Evolutionary conservation across 116 monocot species (phyloP).

Genomic region (Posidonia oceanica): DNA sequence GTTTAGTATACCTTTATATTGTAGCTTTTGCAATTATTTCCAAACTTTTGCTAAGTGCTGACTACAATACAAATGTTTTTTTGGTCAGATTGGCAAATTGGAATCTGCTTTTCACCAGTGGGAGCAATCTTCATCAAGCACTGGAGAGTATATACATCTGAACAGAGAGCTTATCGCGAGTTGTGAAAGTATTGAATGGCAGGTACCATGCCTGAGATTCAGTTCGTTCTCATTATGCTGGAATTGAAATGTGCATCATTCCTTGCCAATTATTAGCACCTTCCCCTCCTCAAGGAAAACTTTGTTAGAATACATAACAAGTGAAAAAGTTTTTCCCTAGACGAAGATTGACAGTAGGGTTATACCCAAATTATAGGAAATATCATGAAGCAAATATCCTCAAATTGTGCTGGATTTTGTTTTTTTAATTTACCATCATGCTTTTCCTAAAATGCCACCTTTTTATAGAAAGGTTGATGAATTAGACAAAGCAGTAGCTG

Average conservation of each 20-base stretch:
- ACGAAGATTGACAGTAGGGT: too few species aligned
- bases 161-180: slow-evolving; percentile 68
- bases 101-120: slow-evolving; percentile 60
- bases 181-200: slow-evolving; percentile 96
- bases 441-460: background rate
- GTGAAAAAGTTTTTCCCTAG: too few species aligned
- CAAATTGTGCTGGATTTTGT: background rate
- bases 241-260: too few species aligned
- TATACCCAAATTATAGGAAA: too few species aligned
- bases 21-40: too few species aligned
- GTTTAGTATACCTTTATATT: too few species aligned
- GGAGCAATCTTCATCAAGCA: slow-evolving; percentile 36
- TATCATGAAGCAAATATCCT: background rate
- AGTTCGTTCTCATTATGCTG: background rate
- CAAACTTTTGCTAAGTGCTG: background rate
- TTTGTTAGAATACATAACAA: too few species aligned
- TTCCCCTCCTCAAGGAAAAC: too few species aligned
- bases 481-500: slow-evolving; percentile 75
- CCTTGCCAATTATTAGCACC: too few species aligned
- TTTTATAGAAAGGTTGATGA: slow-evolving; percentile 78
- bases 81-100: slow-evolving; percentile 69
- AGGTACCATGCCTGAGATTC: slow-evolving; percentile 29
- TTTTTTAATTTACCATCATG: background rate
- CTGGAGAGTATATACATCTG: slow-evolving; percentile 61
- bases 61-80: background rate